Base-by-base conservation (phyloP, 2,329 filamentous ascomycete genomes). In the Tympanopsis confertula region DNA sequence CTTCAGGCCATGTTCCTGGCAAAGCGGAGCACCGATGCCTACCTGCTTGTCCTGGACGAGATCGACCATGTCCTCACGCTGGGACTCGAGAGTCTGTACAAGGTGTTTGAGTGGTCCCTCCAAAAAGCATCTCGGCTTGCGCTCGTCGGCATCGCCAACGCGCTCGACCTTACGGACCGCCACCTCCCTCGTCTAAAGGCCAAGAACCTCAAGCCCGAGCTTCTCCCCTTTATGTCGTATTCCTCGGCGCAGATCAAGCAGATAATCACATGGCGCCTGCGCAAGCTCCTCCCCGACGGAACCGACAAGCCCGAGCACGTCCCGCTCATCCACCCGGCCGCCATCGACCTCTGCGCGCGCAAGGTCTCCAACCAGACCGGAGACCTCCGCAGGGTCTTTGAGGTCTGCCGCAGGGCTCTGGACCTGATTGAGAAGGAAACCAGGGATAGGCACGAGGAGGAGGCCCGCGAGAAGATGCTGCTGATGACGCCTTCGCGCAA, bases 21-120 rank as follows among this genome's bases (percentile, higher is more conserved):
- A 20, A 76, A 68, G 56, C 73, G 69, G 44, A 69, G 66, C 3
- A 56, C 64, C 2, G 62, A 68, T 14, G 71, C 84, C 12, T 93
- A 83, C 51, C 57, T 96, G n/a, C 77, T 98, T 20, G 83, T 86
- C 1, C 66, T 98, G 41, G 91, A 98, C 51, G 91, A 98, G 61
- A 89, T 98, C 42, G 91, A 98, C 51, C 85, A 94, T 52, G 78
- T 98, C 36, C 69, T 98, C 29, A 89, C 85, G 2, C 68, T 94
- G 44, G 89, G 95, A 47, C 66, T 91, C 41, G 86, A 93, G 47
- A 82, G 91, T 39, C 67, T 98, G 13, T 95, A 96, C 61, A 83
- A 78, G 43, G 68, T 98, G n/a, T 95, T 98, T 48, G 88, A 95
- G 55, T 96, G 89, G 88, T 93, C 91, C 1, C 66, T 98, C 50